Conservation (phyloP, 2,329 filamentous ascomycete genomes). For the Fusarium coicis region DNA sequence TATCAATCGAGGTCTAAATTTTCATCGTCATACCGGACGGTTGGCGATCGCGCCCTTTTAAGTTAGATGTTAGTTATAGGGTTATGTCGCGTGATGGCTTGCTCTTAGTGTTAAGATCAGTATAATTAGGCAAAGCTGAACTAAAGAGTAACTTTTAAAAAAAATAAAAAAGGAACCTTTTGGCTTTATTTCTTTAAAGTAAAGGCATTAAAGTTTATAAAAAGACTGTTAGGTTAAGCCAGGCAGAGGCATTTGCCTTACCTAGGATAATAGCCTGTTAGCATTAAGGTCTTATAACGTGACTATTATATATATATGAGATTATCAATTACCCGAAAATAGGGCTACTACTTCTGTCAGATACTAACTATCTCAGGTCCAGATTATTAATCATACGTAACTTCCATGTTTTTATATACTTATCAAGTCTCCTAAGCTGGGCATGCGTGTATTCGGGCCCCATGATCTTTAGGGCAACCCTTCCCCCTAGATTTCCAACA, state of each 20-base stretch:
- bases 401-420: rapidly evolving
- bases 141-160: no score
- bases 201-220: no score
- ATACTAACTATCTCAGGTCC: background rate
- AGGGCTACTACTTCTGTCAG: background rate
- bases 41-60: background rate
- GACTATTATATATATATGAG: background rate
- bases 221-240: no score
- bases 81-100: background rate
- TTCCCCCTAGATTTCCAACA: background rate
- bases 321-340: background rate
- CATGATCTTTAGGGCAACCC: background rate
- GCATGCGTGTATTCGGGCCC: background rate
- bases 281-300: no score
- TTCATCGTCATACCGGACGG: background rate
- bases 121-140: no score
- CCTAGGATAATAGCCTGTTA: no score
- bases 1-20: background rate
- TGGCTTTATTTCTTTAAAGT: no score
- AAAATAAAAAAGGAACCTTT: no score
- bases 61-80: background rate
- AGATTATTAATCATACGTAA: background rate
- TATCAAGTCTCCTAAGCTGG: background rate
- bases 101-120: background rate
- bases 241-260: no score